Conservation (phyloP, 352 stramenopile species). For the Pythium monospermum region DNA sequence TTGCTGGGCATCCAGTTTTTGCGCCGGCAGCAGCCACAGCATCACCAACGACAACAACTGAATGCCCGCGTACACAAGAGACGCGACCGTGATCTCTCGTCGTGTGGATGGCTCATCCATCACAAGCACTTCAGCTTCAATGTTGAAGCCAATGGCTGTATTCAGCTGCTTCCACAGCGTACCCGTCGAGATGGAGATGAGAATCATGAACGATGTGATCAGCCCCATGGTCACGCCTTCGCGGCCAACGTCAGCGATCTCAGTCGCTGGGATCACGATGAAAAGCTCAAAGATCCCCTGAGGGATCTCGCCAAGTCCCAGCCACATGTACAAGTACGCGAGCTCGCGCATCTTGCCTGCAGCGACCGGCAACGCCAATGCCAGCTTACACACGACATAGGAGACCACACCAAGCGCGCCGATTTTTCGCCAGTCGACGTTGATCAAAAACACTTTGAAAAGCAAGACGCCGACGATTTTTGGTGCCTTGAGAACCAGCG, state of each 20-base stretch:
- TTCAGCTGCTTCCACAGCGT: conserved; percentile 15
- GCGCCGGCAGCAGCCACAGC: conserved; percentile 26
- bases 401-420: conserved; percentile 5
- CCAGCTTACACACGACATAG: conserved; percentile 3
- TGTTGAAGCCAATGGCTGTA: conserved; percentile 1
- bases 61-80: conserved; percentile 22
- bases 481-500: not conserved
- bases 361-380: not conserved
- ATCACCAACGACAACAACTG: conserved; percentile 19
- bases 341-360: not conserved
- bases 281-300: conserved; percentile 13
- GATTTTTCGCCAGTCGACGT: conserved; percentile 18
- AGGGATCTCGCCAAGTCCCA: conserved; percentile 5
- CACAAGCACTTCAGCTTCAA: conserved; percentile 3
- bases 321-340: conserved; percentile 8
- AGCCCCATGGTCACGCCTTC: conserved; percentile 21
- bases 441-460: conserved; percentile 17
- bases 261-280: conserved; percentile 10
- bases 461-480: conserved; percentile 13
- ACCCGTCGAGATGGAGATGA: conserved; percentile 7
- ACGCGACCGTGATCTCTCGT: too few relatives aligned
- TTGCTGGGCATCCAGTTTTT: conserved; percentile 30
- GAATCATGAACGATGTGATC: conserved; percentile 13
- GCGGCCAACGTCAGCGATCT: conserved; percentile 18
- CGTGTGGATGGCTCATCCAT: conserved; percentile 4